Evolutionary conservation across 345 rosid genomes (phyloP), one percentile per base, ranked within the genome.

Genomic region (Gynandropsis gynandra): DNA sequence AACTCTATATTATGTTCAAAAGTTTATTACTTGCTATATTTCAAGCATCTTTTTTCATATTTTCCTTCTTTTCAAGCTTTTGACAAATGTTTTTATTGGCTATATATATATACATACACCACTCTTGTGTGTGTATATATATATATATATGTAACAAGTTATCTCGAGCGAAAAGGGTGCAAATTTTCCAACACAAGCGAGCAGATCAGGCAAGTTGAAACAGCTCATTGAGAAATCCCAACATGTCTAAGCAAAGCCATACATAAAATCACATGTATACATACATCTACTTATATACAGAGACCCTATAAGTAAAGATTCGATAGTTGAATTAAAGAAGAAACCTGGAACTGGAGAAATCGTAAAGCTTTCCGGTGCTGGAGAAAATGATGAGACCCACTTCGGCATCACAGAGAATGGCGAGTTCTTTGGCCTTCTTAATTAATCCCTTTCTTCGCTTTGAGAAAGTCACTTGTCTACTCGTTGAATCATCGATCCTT

Each of bases 401-500:
- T 51, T 69, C 69, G 4, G 73, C 69, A 15, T 69, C 73, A 10
- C 73, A 69, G 33, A 69, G 73, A 69, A 69, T 69, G 9, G 69
- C 68, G 40, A 69, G 35, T 61, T 69, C 73, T 50, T 69, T 63
- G 16, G 73, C 69, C 50, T 69, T 69, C 73, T 69, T 69, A 42
- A 69, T 63, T 20, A 69, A 60, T 34, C 73, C 73, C 48, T 69
- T 69, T 58, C 73, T 69, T 63, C 73, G 29, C 54, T 69, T 69
- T n/a, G 73, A 69, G 69, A 69, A 69, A 63, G 73, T 69, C 16
- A 69, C 73, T 69, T 69, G 73, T 53, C 73, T 63, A 63, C 73
- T 69, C 1, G 73, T 58, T 5, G 69, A 69, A 58, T 69, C 68
- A 63, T 63, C 69, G 73, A 69, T 69, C 69, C 69, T 69, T 63